phyloP scores from a whole-genome alignment of 371 early-diverging fungal genomes.

The Lichtheimia corymbifera region DNA sequence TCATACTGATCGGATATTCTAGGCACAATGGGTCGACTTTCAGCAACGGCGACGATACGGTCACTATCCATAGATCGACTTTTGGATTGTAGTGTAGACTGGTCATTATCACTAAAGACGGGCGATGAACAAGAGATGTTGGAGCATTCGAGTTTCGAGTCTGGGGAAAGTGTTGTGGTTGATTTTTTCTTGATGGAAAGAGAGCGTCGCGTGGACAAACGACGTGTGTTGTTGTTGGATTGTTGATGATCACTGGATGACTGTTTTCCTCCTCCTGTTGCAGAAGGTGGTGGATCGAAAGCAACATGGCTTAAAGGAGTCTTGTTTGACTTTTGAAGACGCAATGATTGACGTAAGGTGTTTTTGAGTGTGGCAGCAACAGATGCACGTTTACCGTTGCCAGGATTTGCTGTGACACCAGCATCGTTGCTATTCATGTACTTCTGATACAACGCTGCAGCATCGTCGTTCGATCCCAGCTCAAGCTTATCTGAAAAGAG shows the following conservation, averaged over 20 bases:
- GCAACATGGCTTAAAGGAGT: conserved; percentile 9
- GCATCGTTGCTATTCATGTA: conserved; percentile 20
- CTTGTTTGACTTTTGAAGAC: conserved; percentile 22
- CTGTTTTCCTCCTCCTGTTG: no score
- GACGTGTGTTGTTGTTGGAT: neutral
- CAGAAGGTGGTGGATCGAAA: conserved; percentile 13
- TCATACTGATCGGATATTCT: no score
- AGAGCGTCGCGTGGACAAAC: conserved; percentile 1
- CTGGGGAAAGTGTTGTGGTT: no score
- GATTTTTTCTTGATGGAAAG: conserved; percentile 6
- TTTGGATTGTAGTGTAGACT: no score
- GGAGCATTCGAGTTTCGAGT: no score
- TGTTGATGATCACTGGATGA: no score
- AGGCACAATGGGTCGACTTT: no score
- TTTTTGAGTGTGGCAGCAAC: conserved; percentile 28
- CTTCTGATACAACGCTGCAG: conserved; percentile 27
- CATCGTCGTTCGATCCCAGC: conserved; percentile 37
- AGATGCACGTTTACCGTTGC: no score
- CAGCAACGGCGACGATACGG: no score
- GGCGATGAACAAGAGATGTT: no score
- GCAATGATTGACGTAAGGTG: conserved; percentile 35
- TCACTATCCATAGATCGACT: no score
- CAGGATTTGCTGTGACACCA: conserved; percentile 16
- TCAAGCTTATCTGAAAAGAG: conserved; percentile 51
- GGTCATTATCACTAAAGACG: no score